phyloP scores from a whole-genome alignment of 768 basidiomycete genomes.

The Leccinum boreale region DNA sequence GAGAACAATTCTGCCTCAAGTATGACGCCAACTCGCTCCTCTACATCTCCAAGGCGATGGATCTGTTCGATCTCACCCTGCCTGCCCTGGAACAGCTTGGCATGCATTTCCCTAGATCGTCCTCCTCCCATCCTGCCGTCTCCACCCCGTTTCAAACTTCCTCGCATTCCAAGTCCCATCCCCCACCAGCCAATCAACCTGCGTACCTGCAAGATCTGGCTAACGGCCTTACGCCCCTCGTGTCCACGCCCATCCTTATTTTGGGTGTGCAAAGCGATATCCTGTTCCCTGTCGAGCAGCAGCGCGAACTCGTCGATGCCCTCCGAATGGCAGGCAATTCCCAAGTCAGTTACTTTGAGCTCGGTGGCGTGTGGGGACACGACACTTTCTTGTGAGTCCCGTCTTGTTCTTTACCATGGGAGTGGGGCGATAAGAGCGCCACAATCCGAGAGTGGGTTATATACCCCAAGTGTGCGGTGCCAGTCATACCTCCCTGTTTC shows the following conservation, averaged over 20 bases:
- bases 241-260: constrained; percentile 75
- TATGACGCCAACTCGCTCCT: constrained; percentile 99
- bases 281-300: constrained; percentile 95
- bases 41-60: constrained; percentile 99
- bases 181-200: constrained; percentile 68
- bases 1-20: constrained; percentile 95
- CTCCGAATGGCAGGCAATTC: constrained; percentile 86
- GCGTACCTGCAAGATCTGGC: constrained; percentile 76
- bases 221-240: constrained; percentile 70
- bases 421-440: background rate
- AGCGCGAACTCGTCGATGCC: constrained; percentile 91
- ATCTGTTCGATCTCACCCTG: constrained; percentile 92
- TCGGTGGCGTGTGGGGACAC: constrained; percentile 99
- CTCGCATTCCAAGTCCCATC: constrained; percentile 67
- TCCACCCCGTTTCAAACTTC: constrained; percentile 24
- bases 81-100: constrained; percentile 70
- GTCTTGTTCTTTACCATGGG: background rate
- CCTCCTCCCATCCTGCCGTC: constrained; percentile 18
- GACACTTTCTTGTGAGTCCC: constrained; percentile 87
- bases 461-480: constrained; percentile 1
- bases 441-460: background rate
- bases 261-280: constrained; percentile 97
- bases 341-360: constrained; percentile 91
- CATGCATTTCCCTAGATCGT: constrained; percentile 37
- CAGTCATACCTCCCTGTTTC: constrained; percentile 1